Evolutionary conservation across 352 stramenopile genomes (phyloP).

Genomic region (Phytophthora podocarpi): DNA sequence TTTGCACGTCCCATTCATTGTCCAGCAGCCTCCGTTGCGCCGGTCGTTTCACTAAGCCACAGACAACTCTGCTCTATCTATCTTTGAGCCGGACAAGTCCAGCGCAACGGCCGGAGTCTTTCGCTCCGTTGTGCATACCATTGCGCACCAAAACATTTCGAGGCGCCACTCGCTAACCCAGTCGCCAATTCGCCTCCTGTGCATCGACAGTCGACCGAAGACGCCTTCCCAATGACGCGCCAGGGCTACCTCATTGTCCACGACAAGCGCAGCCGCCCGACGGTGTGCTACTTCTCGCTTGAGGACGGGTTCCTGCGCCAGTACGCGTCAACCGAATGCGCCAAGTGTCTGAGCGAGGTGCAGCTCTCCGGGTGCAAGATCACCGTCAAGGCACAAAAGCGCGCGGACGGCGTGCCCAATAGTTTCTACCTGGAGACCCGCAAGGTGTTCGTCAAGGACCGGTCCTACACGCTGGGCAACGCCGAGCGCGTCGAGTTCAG

Average conservation of each 20-base stretch:
- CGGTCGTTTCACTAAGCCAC: conserved; percentile 17
- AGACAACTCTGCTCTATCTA: conserved; percentile 8
- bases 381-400: conserved; percentile 81
- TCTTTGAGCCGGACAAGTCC: conserved; percentile 31
- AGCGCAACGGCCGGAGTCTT: conserved; percentile 25
- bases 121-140: background rate
- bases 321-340: conserved; percentile 48
- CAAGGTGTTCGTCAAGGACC: conserved; percentile 87
- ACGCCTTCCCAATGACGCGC: conserved; percentile 52
- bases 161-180: conserved; percentile 7
- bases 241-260: conserved; percentile 84
- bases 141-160: conserved; percentile 5
- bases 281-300: conserved; percentile 76
- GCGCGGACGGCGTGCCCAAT: conserved; percentile 64
- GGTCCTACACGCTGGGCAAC: conserved; percentile 77
- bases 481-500: conserved; percentile 72
- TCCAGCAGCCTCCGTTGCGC: no score
- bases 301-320: conserved; percentile 84
- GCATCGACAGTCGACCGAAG: conserved; percentile 2
- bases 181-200: conserved; percentile 24
- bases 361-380: conserved; percentile 86
- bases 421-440: conserved; percentile 86
- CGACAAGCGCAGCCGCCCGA: conserved; percentile 57
- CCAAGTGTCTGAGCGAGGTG: conserved; percentile 61
- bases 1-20: conserved; percentile 27